phyloP scores from a whole-genome alignment of 805 yeast species.

The Kuraishia borneana region DNA sequence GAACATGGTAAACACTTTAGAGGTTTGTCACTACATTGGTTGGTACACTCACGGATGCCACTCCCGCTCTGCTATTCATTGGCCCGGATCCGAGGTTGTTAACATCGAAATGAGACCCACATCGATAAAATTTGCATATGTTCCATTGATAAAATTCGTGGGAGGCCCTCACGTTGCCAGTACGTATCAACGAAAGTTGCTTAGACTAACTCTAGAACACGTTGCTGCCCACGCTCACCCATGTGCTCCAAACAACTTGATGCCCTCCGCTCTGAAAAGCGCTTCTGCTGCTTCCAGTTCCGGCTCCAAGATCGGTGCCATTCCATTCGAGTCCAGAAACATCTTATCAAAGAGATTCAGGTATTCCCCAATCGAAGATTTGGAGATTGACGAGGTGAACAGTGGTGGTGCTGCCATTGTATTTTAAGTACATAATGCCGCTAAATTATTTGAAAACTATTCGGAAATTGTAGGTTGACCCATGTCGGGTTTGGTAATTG shows the following conservation, averaged over 20 bases:
- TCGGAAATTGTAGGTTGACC: too few relatives aligned
- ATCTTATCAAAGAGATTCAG: slow-evolving; percentile 69
- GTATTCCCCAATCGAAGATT: slow-evolving; percentile 47
- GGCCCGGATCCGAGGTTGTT: too few relatives aligned
- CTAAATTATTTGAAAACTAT: not conserved
- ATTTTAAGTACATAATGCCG: slow-evolving; percentile 17
- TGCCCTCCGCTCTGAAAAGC: slow-evolving; percentile 10
- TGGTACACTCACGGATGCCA: too few relatives aligned
- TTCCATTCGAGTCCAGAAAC: slow-evolving; percentile 36
- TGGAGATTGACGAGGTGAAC: slow-evolving; percentile 67
- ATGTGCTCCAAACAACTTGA: slow-evolving; percentile 23
- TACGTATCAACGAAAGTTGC: slow-evolving; percentile 17
- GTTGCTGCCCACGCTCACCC: slow-evolving; percentile 16
- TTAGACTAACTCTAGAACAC: not conserved
- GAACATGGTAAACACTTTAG: too few relatives aligned
- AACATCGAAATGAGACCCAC: slow-evolving; percentile 24
- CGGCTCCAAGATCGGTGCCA: slow-evolving; percentile 4
- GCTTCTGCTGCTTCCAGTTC: not conserved
- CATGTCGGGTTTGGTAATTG: too few relatives aligned
- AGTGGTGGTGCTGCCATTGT: slow-evolving; percentile 74
- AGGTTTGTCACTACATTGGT: too few relatives aligned
- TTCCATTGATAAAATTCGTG: slow-evolving; percentile 75
- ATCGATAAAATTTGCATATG: slow-evolving; percentile 23
- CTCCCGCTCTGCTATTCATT: too few relatives aligned
- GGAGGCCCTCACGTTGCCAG: slow-evolving; percentile 66